These are phyloP conservation scores for Fistulinella prunicolor DNA, from an alignment of 768 basidiomycete species.

Conservation along the genomic window DNA sequence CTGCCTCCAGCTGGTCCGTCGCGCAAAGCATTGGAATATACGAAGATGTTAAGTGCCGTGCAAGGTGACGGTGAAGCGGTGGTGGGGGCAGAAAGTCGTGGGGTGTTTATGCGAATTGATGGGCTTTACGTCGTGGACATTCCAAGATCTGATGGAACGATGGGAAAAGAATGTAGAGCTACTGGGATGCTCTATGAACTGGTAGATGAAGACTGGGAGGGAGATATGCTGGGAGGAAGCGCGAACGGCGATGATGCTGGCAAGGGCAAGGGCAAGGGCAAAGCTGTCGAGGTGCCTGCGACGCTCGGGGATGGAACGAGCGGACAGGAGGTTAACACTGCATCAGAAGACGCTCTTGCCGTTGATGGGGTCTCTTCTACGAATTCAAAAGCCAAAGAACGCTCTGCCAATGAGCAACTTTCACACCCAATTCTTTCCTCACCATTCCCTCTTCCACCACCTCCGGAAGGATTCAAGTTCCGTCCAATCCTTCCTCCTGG, in stretches of 20 bases:
- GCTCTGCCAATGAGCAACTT: constrained; percentile 30
- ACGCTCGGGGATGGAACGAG: constrained; percentile 4
- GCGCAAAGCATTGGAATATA: constrained; percentile 29
- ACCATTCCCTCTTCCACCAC: constrained; percentile 49
- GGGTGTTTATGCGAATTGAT: constrained; percentile 70
- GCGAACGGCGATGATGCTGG: constrained; percentile 11
- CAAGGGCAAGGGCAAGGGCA: constrained; percentile 31
- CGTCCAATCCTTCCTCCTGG: constrained; percentile 61
- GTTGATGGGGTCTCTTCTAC: constrained; percentile 10
- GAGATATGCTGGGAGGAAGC: constrained; percentile 27
- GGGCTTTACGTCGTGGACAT: constrained; percentile 63
- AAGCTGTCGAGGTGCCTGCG: constrained; percentile 22
- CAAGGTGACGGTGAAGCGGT: constrained; percentile 6
- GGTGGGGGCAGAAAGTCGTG: constrained; percentile 39
- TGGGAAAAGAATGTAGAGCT: constrained; percentile 58
- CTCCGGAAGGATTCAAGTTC: constrained; percentile 70
- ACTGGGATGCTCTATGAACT: constrained; percentile 76
- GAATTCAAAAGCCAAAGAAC: constrained; percentile 15
- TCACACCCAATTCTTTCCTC: constrained; percentile 35
- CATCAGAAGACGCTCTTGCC: constrained; percentile 19
- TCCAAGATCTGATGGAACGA: constrained; percentile 37
- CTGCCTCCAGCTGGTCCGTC: constrained; percentile 59
- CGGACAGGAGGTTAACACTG: not conserved
- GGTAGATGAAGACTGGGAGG: constrained; percentile 69
- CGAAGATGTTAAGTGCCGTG: constrained; percentile 10